Base-by-base conservation (phyloP, 495 filamentous ascomycete genomes). In the Penicillium ochrochloron region DNA sequence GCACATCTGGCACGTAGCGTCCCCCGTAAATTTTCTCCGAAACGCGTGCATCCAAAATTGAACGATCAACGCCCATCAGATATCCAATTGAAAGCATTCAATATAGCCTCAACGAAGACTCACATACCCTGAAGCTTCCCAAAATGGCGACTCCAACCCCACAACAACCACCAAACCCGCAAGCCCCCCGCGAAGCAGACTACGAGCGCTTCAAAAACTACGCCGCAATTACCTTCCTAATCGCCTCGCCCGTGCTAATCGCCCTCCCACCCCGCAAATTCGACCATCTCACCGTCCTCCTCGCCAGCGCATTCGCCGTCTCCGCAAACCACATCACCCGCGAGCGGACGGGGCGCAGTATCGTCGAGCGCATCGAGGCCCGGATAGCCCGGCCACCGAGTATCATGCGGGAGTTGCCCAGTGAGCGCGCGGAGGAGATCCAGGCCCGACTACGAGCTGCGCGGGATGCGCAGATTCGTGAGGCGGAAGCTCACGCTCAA, bases 261-360 rank as follows among this genome's bases (percentile, higher is more conserved):
- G 77, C 86, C 61, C 82, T 97, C 15, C 94, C 94, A 4, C 91
- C 92, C 0, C 90, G 93, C 48, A 92, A 92, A 73, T 78, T 96
- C 50, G 91, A 84, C 73, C 73, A 79, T 59, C 74, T 82, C 46
- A 81, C 90, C 61, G 79, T 91, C 65, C 82, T 87, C 19, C 83
- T 92, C 3, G 79, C 77, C 46, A 77, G 78, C 59, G 80, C 85
- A 9, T 92, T 86, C 78, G 76, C 84, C 57, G 76, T 85, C 65
- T 85, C 85, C 56, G 87, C 88, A 19, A 88, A 92, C 76, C 85
- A 91, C 68, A 79, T 96, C 21, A 80, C 76, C 21, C 59, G 63
- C 53, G 70, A 82, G 59, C 62, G 69, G 37, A 90, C 84, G n/a
- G 89, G 90, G 0, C 78, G 83, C 19, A 78, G 78, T 42, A 79